A percentile compares a stretch with the other conserved stretches of the same genome.
Evolutionary conservation across 2,329 filamentous ascomycete genomes (phyloP).

Genomic region (Hypoxylon rubiginosum): DNA sequence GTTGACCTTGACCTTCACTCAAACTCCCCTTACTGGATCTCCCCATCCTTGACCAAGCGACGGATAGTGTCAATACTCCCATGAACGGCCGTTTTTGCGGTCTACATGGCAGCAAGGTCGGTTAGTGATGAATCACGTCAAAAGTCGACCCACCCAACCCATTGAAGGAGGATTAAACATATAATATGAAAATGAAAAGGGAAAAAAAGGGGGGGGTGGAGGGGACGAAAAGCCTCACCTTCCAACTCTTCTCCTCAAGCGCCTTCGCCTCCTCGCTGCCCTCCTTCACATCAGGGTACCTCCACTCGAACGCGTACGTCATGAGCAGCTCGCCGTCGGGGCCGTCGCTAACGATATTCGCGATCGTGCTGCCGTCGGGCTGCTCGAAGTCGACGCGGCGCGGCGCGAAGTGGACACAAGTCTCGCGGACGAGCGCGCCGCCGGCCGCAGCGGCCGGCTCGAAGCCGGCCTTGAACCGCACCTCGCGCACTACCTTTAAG

Average conservation of each 20-base stretch:
- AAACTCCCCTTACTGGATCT: slow-evolving; percentile 36
- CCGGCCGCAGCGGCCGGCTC: slow-evolving; percentile 12
- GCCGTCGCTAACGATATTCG: slow-evolving; percentile 53
- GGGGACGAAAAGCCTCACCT: slow-evolving; percentile 38
- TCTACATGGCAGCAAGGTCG: slow-evolving; percentile 31
- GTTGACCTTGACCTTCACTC: too few species aligned
- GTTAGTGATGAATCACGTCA: slow-evolving; percentile 3
- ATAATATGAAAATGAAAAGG: slow-evolving; percentile 9
- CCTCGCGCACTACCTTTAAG: slow-evolving; percentile 49
- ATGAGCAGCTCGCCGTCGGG: slow-evolving; percentile 50
- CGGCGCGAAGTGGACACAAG: slow-evolving; percentile 51
- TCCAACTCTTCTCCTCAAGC: slow-evolving; percentile 47
- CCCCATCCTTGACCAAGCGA: slow-evolving; percentile 46
- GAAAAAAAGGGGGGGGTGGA: not conserved
- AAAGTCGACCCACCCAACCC: not conserved
- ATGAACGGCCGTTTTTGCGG: slow-evolving; percentile 50
- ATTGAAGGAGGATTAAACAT: not conserved
- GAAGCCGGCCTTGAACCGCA: slow-evolving; percentile 47
- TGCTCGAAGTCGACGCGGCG: slow-evolving; percentile 54
- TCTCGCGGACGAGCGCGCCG: slow-evolving; percentile 46
- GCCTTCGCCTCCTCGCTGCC: slow-evolving; percentile 47
- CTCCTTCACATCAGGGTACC: slow-evolving; percentile 48
- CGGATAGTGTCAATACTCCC: slow-evolving; percentile 51
- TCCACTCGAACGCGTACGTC: slow-evolving; percentile 56
- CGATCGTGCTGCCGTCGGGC: slow-evolving; percentile 54